phyloP scores from a whole-genome alignment of 306 rosid species.

The Sindora glabra region DNA sequence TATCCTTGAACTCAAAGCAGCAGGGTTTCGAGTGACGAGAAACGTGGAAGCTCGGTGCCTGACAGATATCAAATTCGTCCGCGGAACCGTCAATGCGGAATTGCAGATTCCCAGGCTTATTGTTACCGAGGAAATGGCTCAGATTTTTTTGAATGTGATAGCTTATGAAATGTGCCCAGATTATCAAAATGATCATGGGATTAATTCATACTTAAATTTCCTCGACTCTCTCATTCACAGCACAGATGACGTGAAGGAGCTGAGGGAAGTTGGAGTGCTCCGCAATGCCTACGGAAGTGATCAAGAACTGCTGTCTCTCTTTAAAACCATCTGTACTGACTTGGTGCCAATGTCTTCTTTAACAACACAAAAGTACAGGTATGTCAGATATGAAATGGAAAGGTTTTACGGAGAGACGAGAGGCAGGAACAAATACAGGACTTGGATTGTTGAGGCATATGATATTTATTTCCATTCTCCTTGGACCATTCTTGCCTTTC shows the following conservation, averaged over 20 bases:
- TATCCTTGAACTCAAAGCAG: constrained; percentile 7
- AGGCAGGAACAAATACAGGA: background rate
- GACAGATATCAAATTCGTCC: background rate
- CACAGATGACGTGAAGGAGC: background rate
- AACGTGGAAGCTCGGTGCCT: background rate
- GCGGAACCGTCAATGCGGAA: too few species aligned
- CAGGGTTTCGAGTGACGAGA: background rate
- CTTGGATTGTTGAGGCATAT: constrained; percentile 13
- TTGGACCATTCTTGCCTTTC: too few species aligned
- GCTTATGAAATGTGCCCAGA: constrained; percentile 23
- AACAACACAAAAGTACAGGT: too few species aligned
- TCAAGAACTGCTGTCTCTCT: constrained; percentile 9
- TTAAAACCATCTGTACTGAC: constrained; percentile 16
- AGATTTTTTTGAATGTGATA: constrained; percentile 12
- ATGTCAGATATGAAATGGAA: too few species aligned
- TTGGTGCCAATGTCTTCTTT: too few species aligned
- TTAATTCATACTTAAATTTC: constrained; percentile 5
- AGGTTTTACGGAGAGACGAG: too few species aligned
- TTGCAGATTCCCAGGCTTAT: too few species aligned
- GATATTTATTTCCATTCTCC: constrained; percentile 17
- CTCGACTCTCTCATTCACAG: constrained; percentile 14
- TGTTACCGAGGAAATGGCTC: constrained; percentile 8
- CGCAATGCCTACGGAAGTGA: constrained; percentile 10
- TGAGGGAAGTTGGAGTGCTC: background rate
- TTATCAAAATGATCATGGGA: background rate